A percentile compares a stretch with the other conserved stretches of the same genome.
These are phyloP conservation scores for Handroanthus guayacan DNA, from an alignment of 257 asterid species.

Conservation along the genomic window DNA sequence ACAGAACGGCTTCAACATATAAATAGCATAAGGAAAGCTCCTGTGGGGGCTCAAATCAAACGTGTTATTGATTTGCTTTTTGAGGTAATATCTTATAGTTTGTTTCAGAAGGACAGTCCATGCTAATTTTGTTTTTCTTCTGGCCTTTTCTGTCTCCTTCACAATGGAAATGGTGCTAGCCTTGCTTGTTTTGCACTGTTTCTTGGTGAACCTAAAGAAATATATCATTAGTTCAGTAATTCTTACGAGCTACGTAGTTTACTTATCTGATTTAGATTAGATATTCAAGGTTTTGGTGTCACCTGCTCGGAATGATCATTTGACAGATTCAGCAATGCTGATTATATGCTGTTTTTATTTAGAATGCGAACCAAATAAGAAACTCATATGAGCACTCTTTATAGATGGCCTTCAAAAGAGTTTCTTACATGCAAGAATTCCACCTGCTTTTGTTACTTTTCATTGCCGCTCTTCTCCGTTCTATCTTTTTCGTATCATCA, in stretches of 20 bases:
- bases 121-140: background rate
- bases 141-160: background rate
- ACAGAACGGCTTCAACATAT: slow-evolving; percentile 87
- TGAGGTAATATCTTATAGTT: slow-evolving; percentile 57
- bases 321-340: background rate
- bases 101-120: background rate
- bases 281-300: background rate
- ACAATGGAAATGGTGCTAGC: background rate
- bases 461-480: background rate
- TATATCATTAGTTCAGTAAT: background rate
- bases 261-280: background rate
- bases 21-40: slow-evolving; percentile 91
- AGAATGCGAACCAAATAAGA: too few species aligned
- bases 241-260: background rate
- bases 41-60: slow-evolving; percentile 91
- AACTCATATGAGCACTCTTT: background rate
- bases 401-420: background rate
- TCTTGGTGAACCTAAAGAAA: background rate
- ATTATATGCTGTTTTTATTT: background rate
- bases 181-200: background rate
- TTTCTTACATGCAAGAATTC: background rate
- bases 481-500: background rate
- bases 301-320: background rate
- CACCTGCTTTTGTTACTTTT: background rate
- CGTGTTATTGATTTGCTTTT: slow-evolving; percentile 85